Evolutionary conservation across 2,329 filamentous ascomycete genomes (phyloP).

Genomic region (Diplodia sapinea): DNA sequence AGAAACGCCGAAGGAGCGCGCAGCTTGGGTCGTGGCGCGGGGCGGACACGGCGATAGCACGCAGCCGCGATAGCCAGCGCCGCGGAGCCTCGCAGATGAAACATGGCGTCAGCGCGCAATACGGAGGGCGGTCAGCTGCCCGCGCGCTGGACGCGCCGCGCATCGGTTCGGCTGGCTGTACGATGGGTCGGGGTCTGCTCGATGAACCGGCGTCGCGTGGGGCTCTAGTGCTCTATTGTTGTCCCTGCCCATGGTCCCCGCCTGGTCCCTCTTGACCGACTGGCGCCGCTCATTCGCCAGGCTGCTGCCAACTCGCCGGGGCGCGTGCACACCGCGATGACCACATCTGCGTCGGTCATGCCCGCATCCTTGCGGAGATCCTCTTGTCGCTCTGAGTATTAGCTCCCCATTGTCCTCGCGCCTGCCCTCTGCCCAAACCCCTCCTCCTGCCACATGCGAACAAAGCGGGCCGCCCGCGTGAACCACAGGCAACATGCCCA

Average conservation of each 20-base stretch:
- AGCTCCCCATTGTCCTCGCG: conserved; percentile 5
- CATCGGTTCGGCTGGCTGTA: background rate
- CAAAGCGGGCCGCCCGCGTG: background rate
- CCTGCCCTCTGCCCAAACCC: background rate
- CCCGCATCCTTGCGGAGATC: conserved; percentile 25
- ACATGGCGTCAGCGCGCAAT: conserved; percentile 8
- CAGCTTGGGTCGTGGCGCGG: background rate
- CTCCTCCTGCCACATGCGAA: background rate
- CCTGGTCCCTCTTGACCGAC: background rate
- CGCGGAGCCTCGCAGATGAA: conserved; percentile 1
- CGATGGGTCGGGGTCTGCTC: conserved; percentile 2
- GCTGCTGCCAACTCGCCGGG: background rate
- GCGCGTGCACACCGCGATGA: conserved; percentile 27
- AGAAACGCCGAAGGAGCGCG: conserved; percentile 2
- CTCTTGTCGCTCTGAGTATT: conserved; percentile 10
- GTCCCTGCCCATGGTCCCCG: background rate
- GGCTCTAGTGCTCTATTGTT: background rate
- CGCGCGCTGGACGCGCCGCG: background rate
- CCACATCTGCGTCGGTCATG: conserved; percentile 23
- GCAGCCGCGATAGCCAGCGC: background rate
- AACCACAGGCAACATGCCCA: conserved; percentile 40
- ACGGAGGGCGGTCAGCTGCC: conserved; percentile 18
- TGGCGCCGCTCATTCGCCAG: background rate
- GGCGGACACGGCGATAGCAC: background rate
- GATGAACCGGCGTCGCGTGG: background rate